These are phyloP conservation scores for Brasenia schreberi DNA, from an alignment of 164 flowering plant genomes.

Conservation along the genomic window DNA sequence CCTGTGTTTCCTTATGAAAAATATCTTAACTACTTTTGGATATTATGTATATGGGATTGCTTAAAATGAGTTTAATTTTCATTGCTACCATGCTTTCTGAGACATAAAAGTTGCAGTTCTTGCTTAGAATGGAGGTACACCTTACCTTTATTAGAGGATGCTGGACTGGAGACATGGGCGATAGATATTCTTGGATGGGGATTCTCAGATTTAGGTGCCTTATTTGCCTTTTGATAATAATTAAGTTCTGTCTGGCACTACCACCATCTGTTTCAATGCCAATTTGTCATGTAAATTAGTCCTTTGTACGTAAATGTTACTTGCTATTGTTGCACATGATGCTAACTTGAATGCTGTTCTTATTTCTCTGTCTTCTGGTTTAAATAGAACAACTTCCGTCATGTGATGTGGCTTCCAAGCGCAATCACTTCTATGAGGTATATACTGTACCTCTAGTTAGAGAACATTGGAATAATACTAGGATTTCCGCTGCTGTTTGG, in stretches of 20 bases:
- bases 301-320: too few relatives aligned
- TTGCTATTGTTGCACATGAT: too few relatives aligned
- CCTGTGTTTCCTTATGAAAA: too few relatives aligned
- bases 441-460: background rate
- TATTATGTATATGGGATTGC: too few relatives aligned
- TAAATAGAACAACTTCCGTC: conserved; percentile 51
- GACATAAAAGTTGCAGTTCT: conserved; percentile 38
- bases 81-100: background rate
- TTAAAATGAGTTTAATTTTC: background rate
- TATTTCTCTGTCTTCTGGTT: conserved; percentile 1
- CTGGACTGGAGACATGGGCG: conserved; percentile 90
- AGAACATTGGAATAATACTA: too few relatives aligned
- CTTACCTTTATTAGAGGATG: conserved; percentile 81
- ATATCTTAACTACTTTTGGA: too few relatives aligned
- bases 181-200: conserved; percentile 97
- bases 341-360: too few relatives aligned
- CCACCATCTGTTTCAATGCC: too few relatives aligned
- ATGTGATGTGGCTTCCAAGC: conserved; percentile 72
- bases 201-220: conserved; percentile 76
- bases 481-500: too few relatives aligned
- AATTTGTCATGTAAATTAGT: too few relatives aligned
- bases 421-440: conserved; percentile 89
- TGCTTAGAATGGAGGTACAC: conserved; percentile 94
- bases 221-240: too few relatives aligned
- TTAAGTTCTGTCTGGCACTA: too few relatives aligned